Base-by-base conservation (phyloP, 2,329 filamentous ascomycete genomes). In the Aspergillus udagawae region DNA sequence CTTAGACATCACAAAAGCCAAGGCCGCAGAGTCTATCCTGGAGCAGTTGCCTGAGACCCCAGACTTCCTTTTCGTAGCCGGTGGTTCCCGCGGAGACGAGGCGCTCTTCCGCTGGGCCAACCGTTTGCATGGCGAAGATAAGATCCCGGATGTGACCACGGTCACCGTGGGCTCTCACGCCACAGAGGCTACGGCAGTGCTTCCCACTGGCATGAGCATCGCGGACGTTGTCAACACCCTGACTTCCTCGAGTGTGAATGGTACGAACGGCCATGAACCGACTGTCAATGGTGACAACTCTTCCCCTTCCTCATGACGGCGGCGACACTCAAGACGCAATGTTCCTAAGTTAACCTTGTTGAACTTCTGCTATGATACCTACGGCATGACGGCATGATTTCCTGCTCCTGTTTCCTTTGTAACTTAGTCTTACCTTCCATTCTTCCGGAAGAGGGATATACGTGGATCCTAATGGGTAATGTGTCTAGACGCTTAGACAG, bases 91-190 rank as follows among this genome's bases (percentile, higher is more conserved):
- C 27, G 91, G 94, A 66, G 91, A 96, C 63, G 92, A 97, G 70
- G 87, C 89, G 68, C 86, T 96, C 41, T 97, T 96, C 77, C 87
- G 86, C 60, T 97, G 92, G 93, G 93, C 92, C n/a, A 96, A 96
- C 75, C 78, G 83, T 27, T 77, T 96, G 9, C 79, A 80, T 20
- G 79, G 82, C 4, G 75, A 81, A 3, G 79, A 81, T 10, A 73
- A 75, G 3, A 81, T 91, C 48, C 75, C 84, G 57, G 80, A 90
- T 53, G 90, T 95, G 5, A 84, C 87, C 48, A 96, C 92, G 2
- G 90, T 96, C 35, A 94, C 89, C 62, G 81, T 96, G 29, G 91
- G 92, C 51, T 87, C 82, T 66, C 84, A 91, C 65, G 95, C 91
- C 74, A 96, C 92, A 0, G 89, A 94, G 71, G 93, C 93, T 10